Base-by-base conservation (phyloP, 2,329 filamentous ascomycete species). In the Hirsutella rhossiliensis region DNA sequence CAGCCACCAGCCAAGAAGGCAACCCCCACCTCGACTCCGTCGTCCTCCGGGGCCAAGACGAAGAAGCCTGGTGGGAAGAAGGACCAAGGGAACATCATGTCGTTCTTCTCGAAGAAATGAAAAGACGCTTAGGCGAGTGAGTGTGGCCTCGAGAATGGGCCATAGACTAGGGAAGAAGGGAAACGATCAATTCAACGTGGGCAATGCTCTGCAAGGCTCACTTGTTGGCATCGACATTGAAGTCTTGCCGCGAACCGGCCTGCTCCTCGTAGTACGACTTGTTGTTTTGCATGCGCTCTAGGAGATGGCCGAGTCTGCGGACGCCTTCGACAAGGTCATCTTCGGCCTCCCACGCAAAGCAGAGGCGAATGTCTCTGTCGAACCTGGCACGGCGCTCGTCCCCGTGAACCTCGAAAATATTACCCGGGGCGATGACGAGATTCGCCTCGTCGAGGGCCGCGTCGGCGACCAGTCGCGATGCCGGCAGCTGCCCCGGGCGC, bases 71-170 rank as follows among this genome's bases (percentile, higher is more conserved):
- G 65, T 2, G 65, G 68, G 1, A 86, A 87, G 57, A 62, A 64
- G 8, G 60, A 76, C 3, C 82, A 87, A 56, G 87, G 88, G 3
- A 94, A 73, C 59, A 94, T 95, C 57, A 94, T 89, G 82, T 87
- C 82, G 1, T 95, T 95, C 65, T 95, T 95, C 62, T 74, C 75
- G 37, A 95, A 94, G 69, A 92, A 88, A 56, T 84, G 52, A 48
- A 19, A 42, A 38, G 29, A 38, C 11, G 23, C 20, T 18, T 2
- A 5, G 17, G 30, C n/a, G 18, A 32, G 12, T 13, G n/a, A 4
- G 8, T n/a, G 31, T 13, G 5, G 31, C 8, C 12, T 32, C 12
- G 31, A 32, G 8, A 2, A 27, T 27, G 23, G 6, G 6, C 23
- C 23, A 27, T 27, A 9, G 23, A 5, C 23, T 4, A 9, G 5